Evolutionary conservation across 805 yeast species (phyloP), one percentile per base, ranked within the genome.

Genomic region (Candida nitratophila): DNA sequence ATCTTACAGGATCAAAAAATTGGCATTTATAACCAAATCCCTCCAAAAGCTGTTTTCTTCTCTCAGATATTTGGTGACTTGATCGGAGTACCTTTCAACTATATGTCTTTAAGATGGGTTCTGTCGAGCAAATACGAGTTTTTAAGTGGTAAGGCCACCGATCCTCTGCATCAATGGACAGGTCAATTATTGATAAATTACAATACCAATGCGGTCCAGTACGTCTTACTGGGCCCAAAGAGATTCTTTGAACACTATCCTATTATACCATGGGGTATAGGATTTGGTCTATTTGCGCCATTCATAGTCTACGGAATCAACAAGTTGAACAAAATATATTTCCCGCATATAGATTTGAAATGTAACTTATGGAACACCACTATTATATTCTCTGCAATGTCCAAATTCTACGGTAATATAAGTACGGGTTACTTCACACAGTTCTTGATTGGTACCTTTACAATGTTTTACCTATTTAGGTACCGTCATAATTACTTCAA

Each of bases 1-100:
- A 47, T 59, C 26, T 48, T 59, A 15, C 62, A 58, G 34, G 72
- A 67, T 46, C 69, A 71, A 62, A 71, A 74, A 49, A 59, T 76
- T 6, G 82, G 80, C 1, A 73, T 74, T 49, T 77, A 77, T 59
- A 74, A 71, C 56, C 71, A 71, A 48, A 53, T 77, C 15, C 79
- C 81, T 0, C 82, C 82, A 1, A 65, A 60, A 31, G 56, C 65
- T 2, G 73, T 76, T 9, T 77, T 77, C 47, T 60, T 72, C 36
- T 73, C 77, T 0, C 81, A 77, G 50, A 49, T 76, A 4, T 65
- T 70, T 50, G 81, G 81, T 1, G 78, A 74, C 48, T 42, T 73
- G 15, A 57, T 77, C 22, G 80, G 80, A 8, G 70, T 73, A n/a
- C 76, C 79, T 4, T 60, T 74, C 49, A 76, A 76, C 50, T 76